Base-by-base conservation (phyloP, 768 basidiomycete species). In the Calocybe cyanea region DNA sequence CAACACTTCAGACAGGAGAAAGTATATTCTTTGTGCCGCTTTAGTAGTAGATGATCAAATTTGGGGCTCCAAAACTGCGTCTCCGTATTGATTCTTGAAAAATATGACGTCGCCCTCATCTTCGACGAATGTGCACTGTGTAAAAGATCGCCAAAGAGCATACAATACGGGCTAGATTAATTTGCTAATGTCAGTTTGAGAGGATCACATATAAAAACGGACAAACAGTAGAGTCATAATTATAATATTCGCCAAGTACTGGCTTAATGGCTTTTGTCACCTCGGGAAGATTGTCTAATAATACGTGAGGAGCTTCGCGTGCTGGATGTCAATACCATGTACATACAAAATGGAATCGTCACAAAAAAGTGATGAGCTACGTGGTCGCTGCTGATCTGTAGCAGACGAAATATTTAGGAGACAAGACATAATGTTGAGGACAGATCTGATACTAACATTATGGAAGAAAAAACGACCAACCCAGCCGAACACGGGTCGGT, bases 311-410 rank as follows among this genome's bases (percentile, higher is more conserved):
- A 30, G 38, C 7, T 37, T 39, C 32, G 25, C 9, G 24, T 10
- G 23, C 28, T 0, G 4, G 28, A 28, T 14, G 24, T 46, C 36
- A 45, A 35, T 10, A 47, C 49, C 56, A 43, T 53, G 28, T 7
- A 56, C 76, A 61, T 56, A 81, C 78, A 83, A 58, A 81, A 83
- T 41, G 80, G 79, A 31, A 77, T 63, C n/a, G 60, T 65, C 18
- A 72, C 67, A 63, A 83, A 83, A 51, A 81, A 76, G 54, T 83
- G 79, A 55, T 83, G 80, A 2, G 77, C 76, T 40, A 83, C 66
- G 53, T 83, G 71, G 63, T 77, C 66, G 52, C 69, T 60, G 63
- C 63, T 69, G 47, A 72, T 71, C 72, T 75, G 21, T 34, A 23
- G 37, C 7, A 28, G 14, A 32, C 7, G 32, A 10, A 32, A 7